Conservation (phyloP, 2,329 filamentous ascomycete genomes). For the Pseudocercospora crystallina region DNA sequence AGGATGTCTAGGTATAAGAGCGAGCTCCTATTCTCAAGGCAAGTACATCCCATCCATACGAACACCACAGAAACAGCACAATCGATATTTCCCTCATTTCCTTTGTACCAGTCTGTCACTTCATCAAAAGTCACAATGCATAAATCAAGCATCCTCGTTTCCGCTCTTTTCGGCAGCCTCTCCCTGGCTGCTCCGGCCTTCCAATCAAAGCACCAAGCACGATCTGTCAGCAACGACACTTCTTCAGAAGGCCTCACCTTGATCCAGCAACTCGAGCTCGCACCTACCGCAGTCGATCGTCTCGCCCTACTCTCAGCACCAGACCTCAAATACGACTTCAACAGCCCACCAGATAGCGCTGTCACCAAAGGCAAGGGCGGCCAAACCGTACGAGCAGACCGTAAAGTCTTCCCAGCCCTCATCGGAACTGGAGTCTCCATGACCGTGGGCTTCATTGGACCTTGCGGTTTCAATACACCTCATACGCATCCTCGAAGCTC, state of each 20-base stretch:
- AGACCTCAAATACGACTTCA: constrained; percentile 47
- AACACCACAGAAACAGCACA: too few relatives aligned
- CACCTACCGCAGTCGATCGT: constrained; percentile 40
- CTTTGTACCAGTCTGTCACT: too few relatives aligned
- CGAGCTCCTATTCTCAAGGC: too few relatives aligned
- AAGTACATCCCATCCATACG: too few relatives aligned
- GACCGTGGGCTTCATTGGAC: constrained; percentile 42
- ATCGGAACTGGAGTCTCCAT: constrained; percentile 53
- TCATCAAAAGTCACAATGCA: not conserved
- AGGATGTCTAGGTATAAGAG: too few relatives aligned
- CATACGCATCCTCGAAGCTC: constrained; percentile 57
- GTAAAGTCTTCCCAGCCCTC: constrained; percentile 58
- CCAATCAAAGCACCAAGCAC: not conserved
- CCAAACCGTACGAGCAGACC: constrained; percentile 54
- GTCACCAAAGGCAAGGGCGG: constrained; percentile 46
- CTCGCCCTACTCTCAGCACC: constrained; percentile 38
- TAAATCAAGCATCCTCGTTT: not conserved
- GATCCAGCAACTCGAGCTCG: constrained; percentile 15
- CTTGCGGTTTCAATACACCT: constrained; percentile 58
- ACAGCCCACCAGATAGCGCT: constrained; percentile 19
- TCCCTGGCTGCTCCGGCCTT: constrained; percentile 5
- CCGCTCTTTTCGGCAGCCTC: not conserved
- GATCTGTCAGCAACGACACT: constrained; percentile 6
- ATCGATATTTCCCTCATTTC: not conserved
- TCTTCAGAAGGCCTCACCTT: constrained; percentile 8